Conservation (phyloP, 1,284 basidiomycete genomes). For the Malassezia dermatis region DNA sequence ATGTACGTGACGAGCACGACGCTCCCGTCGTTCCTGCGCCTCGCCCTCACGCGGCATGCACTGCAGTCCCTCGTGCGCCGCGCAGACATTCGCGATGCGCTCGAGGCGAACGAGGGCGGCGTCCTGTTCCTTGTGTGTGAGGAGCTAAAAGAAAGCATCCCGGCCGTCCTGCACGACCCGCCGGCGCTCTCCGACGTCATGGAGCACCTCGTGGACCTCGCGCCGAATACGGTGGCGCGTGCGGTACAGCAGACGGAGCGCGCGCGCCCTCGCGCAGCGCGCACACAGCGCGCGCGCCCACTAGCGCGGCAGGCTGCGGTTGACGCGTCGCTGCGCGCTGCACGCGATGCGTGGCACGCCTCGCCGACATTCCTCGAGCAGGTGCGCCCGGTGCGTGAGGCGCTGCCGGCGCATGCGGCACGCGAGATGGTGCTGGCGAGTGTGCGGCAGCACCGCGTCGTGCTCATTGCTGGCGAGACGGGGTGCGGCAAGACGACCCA, state of each 20-base stretch:
- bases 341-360: constrained; percentile 63
- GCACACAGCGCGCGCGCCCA: constrained; percentile 25
- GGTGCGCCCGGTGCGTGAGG: constrained; percentile 58
- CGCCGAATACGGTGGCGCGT: constrained; percentile 19
- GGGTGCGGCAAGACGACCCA: constrained; percentile 74
- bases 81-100: constrained; percentile 54
- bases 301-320: constrained; percentile 48
- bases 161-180: constrained; percentile 35
- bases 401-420: constrained; percentile 64
- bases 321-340: constrained; percentile 57
- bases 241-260: neutral
- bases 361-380: constrained; percentile 57
- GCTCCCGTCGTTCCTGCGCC: constrained; percentile 69
- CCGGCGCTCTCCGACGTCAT: constrained; percentile 43
- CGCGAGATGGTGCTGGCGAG: constrained; percentile 57
- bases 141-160: constrained; percentile 54
- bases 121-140: constrained; percentile 67
- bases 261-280: constrained; percentile 2
- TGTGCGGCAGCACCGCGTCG: constrained; percentile 22
- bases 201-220: constrained; percentile 26
- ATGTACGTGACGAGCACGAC: constrained; percentile 66
- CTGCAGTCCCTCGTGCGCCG: constrained; percentile 32
- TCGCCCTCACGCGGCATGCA: constrained; percentile 63
- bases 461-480: constrained; percentile 46
- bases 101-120: constrained; percentile 60